Base-by-base conservation (phyloP, 2,329 filamentous ascomycete genomes). In the Annulohypoxylon truncatum region DNA sequence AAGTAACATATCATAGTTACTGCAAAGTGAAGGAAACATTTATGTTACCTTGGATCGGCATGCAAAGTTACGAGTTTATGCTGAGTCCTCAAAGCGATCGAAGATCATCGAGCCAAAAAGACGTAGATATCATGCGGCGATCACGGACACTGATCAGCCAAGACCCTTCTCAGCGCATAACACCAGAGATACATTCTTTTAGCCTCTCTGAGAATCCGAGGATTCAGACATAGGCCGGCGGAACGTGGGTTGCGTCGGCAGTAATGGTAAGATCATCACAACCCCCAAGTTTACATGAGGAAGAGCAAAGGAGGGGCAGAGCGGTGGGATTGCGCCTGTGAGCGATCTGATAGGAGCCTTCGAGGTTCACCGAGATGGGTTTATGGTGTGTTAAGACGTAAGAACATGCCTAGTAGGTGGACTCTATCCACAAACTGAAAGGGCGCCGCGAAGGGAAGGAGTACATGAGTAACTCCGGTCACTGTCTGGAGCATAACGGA, bases 231-330 rank as follows among this genome's bases (percentile, higher is more conserved):
- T 31, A 33, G 33, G 55, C 56, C 28, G 29, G 42, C 63, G 66
- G 63, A 66, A n/a, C 35, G 15, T 56, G 22, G 26, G 22, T 13
- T 61, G 56, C 67, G 57, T 59, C 7, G 64, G 59, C 56, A 6
- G 29, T 58, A 58, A 31, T 28, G 60, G 60, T 35, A 69, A 61
- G 64, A 69, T 69, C 64, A 56, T 56, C 67, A 12, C 40, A 7
- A 15, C 26, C 8, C 31, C 35, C 38, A 15, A 50, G 24, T 24
- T 42, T 6, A n/a, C 33, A 46, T 18, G 20, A 33, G 15, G 9
- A 33, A 28, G n/a, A 24, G 38, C 0, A 12, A 13, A 13, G 3
- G 26, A 18, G 26, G n/a, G 18, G n/a, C 20, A 12, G 2, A 33
- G 15, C 9, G 38, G 38, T 61, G 47, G 20, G 22, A 48, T 29